Percentiles rank a stretch among this genome's conserved stretches.
phyloP scores from a whole-genome alignment of 2,329 filamentous ascomycete species.

The Sarocladiaceae sp. region DNA sequence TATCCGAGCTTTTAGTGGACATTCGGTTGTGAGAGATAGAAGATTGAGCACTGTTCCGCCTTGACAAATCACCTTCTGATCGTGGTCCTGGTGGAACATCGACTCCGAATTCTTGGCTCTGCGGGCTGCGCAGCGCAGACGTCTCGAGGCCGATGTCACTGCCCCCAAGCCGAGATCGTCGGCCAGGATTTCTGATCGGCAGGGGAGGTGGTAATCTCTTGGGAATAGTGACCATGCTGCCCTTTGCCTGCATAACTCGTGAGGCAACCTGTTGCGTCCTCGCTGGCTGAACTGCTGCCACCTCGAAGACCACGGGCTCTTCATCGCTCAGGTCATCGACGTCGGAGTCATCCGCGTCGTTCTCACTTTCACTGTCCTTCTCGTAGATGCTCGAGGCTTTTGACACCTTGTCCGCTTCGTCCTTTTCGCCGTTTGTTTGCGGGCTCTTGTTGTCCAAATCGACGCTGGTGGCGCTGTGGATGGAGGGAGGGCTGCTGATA shows the following conservation, averaged over 20 bases:
- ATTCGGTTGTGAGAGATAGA: background rate
- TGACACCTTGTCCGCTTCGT: slow-evolving; percentile 19
- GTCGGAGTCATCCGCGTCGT: slow-evolving; percentile 34
- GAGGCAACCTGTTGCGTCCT: slow-evolving; percentile 53
- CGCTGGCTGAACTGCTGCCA: slow-evolving; percentile 52
- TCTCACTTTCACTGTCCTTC: slow-evolving; percentile 12
- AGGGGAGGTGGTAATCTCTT: slow-evolving; percentile 74
- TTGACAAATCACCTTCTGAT: background rate
- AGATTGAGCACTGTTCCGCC: too few relatives aligned
- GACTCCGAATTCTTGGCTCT: slow-evolving; percentile 41
- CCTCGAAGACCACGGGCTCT: slow-evolving; percentile 63
- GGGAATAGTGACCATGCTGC: slow-evolving; percentile 76
- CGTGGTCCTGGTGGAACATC: slow-evolving; percentile 14
- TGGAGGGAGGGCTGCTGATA: slow-evolving; percentile 26
- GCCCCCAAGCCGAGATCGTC: slow-evolving; percentile 47
- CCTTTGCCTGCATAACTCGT: slow-evolving; percentile 63
- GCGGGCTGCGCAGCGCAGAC: slow-evolving; percentile 40
- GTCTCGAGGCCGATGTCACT: slow-evolving; percentile 57
- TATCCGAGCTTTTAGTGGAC: background rate
- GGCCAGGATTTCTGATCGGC: slow-evolving; percentile 67
- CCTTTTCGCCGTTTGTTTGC: slow-evolving; percentile 19
- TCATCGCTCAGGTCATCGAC: slow-evolving; percentile 46
- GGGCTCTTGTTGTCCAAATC: slow-evolving; percentile 14
- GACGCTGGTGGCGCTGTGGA: slow-evolving; percentile 8
- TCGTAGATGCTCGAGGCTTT: slow-evolving; percentile 22